A percentile compares a stretch with the other conserved stretches of the same genome.
These are phyloP conservation scores for Irpex sp. DNA, from an alignment of 1,284 basidiomycete genomes.

Conservation along the genomic window DNA sequence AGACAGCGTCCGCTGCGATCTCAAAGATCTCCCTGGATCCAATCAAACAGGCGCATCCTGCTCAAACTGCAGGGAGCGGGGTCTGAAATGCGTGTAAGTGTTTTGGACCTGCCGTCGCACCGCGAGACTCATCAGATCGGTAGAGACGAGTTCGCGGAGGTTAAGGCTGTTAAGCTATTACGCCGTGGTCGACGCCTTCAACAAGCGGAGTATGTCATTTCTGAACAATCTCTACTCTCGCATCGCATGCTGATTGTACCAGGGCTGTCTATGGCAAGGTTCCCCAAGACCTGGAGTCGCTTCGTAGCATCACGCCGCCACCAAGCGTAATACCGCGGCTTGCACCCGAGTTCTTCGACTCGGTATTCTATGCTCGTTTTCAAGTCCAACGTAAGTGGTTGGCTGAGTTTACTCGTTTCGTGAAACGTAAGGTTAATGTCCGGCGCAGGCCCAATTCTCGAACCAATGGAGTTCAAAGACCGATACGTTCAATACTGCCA, in stretches of 20 bases:
- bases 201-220: constrained; percentile 57
- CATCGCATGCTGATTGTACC: constrained; percentile 6
- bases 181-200: constrained; percentile 81
- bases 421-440: not conserved
- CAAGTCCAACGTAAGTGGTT: constrained; percentile 69
- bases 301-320: constrained; percentile 27
- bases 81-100: constrained; percentile 80
- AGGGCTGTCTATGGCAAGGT: constrained; percentile 41
- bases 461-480: constrained; percentile 69
- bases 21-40: constrained; percentile 64
- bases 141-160: constrained; percentile 85
- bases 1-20: constrained; percentile 72
- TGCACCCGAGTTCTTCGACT: constrained; percentile 75
- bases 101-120: constrained; percentile 6
- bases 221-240: not conserved
- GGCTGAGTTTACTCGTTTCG: not conserved
- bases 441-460: constrained; percentile 63
- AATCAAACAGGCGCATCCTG: constrained; percentile 49
- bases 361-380: constrained; percentile 79
- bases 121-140: not conserved
- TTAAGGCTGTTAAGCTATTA: constrained; percentile 83
- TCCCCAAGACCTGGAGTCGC: constrained; percentile 42
- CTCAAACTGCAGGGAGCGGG: constrained; percentile 84
- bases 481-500: constrained; percentile 63
- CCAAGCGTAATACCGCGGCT: constrained; percentile 63